These are phyloP conservation scores for Entoloma clypeatum DNA, from an alignment of 1,284 basidiomycete genomes.

Conservation along the genomic window DNA sequence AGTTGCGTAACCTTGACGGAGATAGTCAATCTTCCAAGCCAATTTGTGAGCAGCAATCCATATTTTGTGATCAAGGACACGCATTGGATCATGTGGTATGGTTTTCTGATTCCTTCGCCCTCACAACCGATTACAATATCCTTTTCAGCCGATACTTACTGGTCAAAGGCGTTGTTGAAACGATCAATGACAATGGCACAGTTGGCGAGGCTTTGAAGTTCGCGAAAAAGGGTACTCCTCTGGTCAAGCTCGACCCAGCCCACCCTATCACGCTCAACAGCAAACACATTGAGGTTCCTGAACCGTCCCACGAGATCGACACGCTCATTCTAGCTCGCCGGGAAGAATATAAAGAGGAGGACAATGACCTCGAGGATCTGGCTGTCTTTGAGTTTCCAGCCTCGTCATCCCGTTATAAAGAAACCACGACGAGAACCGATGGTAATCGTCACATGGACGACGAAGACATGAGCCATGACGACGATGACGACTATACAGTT, in stretches of 20 bases:
- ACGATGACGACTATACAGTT: constrained; percentile 21
- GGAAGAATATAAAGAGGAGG: constrained; percentile 37
- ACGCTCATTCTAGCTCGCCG: constrained; percentile 39
- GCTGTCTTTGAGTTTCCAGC: constrained; percentile 36
- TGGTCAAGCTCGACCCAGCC: constrained; percentile 41
- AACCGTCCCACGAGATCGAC: constrained; percentile 48
- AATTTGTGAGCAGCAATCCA: constrained; percentile 47
- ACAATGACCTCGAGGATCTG: constrained; percentile 48
- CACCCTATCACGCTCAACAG: constrained; percentile 30
- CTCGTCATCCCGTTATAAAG: constrained; percentile 16
- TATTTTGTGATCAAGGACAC: constrained; percentile 57
- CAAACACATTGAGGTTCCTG: constrained; percentile 45
- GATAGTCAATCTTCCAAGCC: constrained; percentile 50
- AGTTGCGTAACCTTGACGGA: constrained; percentile 57
- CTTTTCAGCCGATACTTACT: constrained; percentile 54
- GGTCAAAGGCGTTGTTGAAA: constrained; percentile 34
- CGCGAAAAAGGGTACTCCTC: constrained; percentile 28
- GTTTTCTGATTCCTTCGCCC: constrained; percentile 4
- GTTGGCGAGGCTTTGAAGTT: neutral
- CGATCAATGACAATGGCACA: constrained; percentile 2
- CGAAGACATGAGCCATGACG: constrained; percentile 23
- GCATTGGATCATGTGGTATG: constrained; percentile 63
- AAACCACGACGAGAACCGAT: constrained; percentile 20
- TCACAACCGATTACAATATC: constrained; percentile 5
- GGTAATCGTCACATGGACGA: constrained; percentile 23